These are phyloP conservation scores for Abortiporus biennis DNA, from an alignment of 1,284 basidiomycete genomes.

Conservation along the genomic window DNA sequence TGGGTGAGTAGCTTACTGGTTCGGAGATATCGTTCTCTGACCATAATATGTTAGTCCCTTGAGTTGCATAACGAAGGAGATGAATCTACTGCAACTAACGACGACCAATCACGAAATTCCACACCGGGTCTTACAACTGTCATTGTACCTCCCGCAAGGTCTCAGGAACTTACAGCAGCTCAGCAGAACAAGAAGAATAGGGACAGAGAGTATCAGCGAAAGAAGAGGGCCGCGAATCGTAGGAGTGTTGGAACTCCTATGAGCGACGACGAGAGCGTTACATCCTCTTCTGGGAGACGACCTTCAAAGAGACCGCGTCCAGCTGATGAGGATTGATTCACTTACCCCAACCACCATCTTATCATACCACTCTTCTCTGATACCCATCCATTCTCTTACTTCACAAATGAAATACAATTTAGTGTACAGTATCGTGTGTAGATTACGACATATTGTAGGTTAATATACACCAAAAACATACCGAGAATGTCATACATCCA, in stretches of 20 bases:
- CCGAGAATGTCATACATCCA: constrained; percentile 53
- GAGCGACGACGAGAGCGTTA: constrained; percentile 64
- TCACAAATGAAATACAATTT: too few relatives aligned
- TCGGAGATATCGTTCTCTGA: background rate
- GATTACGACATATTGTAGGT: too few relatives aligned
- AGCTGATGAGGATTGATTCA: constrained; percentile 45
- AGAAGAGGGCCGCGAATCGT: constrained; percentile 55
- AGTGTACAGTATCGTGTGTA: too few relatives aligned
- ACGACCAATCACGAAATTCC: constrained; percentile 46
- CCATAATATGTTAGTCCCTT: constrained; percentile 43
- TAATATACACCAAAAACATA: too few relatives aligned
- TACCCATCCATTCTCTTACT: constrained; percentile 3
- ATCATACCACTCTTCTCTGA: background rate
- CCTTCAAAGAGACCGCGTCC: constrained; percentile 57
- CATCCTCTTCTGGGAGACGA: constrained; percentile 42
- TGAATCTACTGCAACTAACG: constrained; percentile 48
- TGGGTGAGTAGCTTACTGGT: constrained; percentile 20
- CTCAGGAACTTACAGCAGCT: constrained; percentile 58
- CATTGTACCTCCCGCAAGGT: constrained; percentile 64
- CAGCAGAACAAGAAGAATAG: constrained; percentile 68
- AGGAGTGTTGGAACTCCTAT: constrained; percentile 48
- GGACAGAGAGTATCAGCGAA: constrained; percentile 71
- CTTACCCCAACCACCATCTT: background rate
- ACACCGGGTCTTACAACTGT: constrained; percentile 68
- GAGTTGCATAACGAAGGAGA: constrained; percentile 72